phyloP scores from a whole-genome alignment of 306 rosid species.

The Glycine tomentella region DNA sequence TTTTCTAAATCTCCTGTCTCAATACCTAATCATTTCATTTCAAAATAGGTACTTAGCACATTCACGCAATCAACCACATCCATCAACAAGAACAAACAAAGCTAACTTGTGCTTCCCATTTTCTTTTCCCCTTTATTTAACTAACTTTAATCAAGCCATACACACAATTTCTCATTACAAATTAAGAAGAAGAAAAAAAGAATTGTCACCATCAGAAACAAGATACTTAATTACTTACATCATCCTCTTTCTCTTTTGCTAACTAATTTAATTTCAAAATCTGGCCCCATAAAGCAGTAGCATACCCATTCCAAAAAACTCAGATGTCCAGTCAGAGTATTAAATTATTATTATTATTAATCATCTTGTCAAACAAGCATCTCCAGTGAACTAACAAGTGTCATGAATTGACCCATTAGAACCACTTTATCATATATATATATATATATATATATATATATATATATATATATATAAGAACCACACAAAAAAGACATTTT shows the following conservation, averaged over 20 bases:
- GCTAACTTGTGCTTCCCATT: not conserved
- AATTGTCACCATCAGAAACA: slow-evolving; percentile 3
- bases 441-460: not conserved
- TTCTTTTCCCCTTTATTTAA: slow-evolving; percentile 8
- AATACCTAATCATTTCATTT: slow-evolving; percentile 55
- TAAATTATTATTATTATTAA: slow-evolving; percentile 32
- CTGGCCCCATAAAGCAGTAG: not conserved
- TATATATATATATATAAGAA: not conserved
- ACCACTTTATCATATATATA: not conserved
- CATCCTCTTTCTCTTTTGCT: slow-evolving; percentile 7
- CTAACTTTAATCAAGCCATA: not conserved
- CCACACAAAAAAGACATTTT: slow-evolving; percentile 8
- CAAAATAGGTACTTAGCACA: slow-evolving; percentile 44
- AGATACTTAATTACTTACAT: not conserved
- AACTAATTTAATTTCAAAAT: not conserved
- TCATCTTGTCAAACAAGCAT: slow-evolving; percentile 23
- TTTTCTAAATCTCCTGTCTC: slow-evolving; percentile 64
- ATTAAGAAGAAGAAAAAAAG: not conserved
- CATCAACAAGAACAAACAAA: slow-evolving; percentile 23
- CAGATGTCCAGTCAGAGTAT: slow-evolving; percentile 20
- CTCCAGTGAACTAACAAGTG: slow-evolving; percentile 8
- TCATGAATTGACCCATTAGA: slow-evolving; percentile 24
- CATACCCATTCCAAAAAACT: not conserved
- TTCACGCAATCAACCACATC: slow-evolving; percentile 30
- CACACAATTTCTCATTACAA: not conserved